These are phyloP conservation scores for Kickxella alabastrina DNA, from an alignment of 192 early-diverging fungal genomes.

Conservation along the genomic window DNA sequence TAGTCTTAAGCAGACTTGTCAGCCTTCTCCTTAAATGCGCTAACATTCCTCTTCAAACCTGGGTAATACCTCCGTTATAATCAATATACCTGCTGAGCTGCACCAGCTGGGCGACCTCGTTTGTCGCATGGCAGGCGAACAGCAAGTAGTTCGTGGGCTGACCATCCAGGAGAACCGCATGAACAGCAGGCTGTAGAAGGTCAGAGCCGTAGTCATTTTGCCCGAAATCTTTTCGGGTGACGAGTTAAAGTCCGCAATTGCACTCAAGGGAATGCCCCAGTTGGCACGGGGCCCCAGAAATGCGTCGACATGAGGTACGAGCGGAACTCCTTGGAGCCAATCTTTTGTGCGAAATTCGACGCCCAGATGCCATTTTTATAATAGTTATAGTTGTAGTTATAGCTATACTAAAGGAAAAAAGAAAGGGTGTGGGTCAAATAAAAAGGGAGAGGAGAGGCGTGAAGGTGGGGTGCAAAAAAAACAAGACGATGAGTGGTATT, in stretches of 20 bases:
- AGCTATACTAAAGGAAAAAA: background rate
- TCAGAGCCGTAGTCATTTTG: slow-evolving; percentile 90
- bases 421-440: background rate
- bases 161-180: slow-evolving; percentile 96
- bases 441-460: background rate
- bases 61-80: slow-evolving; percentile 55
- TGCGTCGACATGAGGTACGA: slow-evolving; percentile 65
- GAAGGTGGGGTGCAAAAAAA: too few relatives aligned
- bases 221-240: slow-evolving; percentile 87
- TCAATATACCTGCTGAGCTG: slow-evolving; percentile 84
- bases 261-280: slow-evolving; percentile 95
- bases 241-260: slow-evolving; percentile 87
- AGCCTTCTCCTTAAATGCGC: slow-evolving; percentile 13
- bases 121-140: slow-evolving; percentile 90
- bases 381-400: background rate
- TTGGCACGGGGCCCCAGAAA: slow-evolving; percentile 63
- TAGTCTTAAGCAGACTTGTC: too few relatives aligned
- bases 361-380: slow-evolving; percentile 47
- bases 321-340: slow-evolving; percentile 62
- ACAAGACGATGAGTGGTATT: too few relatives aligned
- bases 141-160: slow-evolving; percentile 81
- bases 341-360: slow-evolving; percentile 50
- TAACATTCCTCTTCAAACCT: slow-evolving; percentile 27
- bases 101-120: slow-evolving; percentile 81
- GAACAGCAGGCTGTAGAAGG: slow-evolving; percentile 85